Evolutionary conservation across 257 asterid species (phyloP), one percentile per base, ranked within the genome.

Genomic region (Nicotiana tabacum): DNA sequence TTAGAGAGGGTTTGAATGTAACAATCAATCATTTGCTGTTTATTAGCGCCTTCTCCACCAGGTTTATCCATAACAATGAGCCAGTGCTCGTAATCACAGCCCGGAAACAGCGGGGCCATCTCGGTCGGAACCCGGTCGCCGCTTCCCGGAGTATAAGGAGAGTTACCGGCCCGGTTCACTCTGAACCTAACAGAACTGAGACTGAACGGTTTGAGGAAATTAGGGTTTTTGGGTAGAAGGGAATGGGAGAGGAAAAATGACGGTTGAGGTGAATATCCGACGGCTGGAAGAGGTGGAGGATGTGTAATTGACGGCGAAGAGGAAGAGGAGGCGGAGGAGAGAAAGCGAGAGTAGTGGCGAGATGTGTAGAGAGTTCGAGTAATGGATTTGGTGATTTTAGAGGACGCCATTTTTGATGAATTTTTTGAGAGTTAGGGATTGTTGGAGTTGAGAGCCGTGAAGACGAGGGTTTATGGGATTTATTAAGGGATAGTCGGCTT

Each of bases 81-180:
- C 86, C 88, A 86, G 67, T 86, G 88, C 77, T 86, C 80, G 18
- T 80, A 86, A 86, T 86, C 86, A 9, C 86, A 74, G 7, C 86
- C 88, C 0, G 84, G 80, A 72, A 83, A 86, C 29, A 83, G 83
- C 30, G 86, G 86, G 2, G 81, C 84, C 82, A 82, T 83, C 66
- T 85, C 88, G 1, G 87, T 84, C 1, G 84, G 83, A 27, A 79
- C 80, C 18, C 86, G 84, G 74, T 80, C 86, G 27, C 83, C 56
- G 15, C 61, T 77, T 6, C 83, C 85, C 13, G 86, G 78, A 29
- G 55, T 56, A 35, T 46, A 78, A 4, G 82, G 77, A 2, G 72
- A 58, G 37, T 35, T 66, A 11, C 86, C 86, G 30, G 86, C 53
- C 35, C 83, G 84, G 77, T 77, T 85, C 55, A 82, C 83, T 9